A percentile compares a stretch with the other conserved stretches of the same genome.
Conservation (phyloP, 768 basidiomycete genomes). For the Hypholoma fasciculare region DNA sequence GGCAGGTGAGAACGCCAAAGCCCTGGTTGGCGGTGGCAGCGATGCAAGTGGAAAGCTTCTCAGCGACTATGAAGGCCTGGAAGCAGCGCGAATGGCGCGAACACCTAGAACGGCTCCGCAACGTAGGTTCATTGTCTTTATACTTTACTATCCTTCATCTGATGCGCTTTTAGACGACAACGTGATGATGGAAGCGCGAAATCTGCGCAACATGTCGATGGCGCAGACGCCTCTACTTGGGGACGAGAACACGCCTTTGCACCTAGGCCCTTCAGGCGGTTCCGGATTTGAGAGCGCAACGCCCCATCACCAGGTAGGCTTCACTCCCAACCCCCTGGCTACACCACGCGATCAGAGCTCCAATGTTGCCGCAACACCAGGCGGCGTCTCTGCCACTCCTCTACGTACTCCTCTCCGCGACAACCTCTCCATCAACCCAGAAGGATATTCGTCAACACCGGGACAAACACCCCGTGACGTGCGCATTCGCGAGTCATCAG, state of each 20-base stretch:
- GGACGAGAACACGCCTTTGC: conserved; percentile 96
- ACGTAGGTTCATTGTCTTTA: conserved; percentile 51
- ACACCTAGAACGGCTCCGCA: conserved; percentile 95
- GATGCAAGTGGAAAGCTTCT: conserved; percentile 85
- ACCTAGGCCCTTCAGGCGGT: conserved; percentile 67
- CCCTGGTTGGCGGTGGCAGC: conserved; percentile 77
- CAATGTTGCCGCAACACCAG: conserved; percentile 53
- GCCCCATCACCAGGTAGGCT: conserved; percentile 85
- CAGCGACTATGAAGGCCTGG: conserved; percentile 91
- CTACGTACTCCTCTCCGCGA: conserved; percentile 95
- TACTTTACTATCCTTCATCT: neutral
- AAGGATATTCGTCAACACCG: conserved; percentile 52
- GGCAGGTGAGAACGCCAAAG: conserved; percentile 86
- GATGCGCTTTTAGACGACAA: conserved; percentile 73
- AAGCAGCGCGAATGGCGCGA: conserved; percentile 86
- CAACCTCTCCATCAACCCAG: conserved; percentile 85
- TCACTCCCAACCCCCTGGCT: conserved; percentile 95
- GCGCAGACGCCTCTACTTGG: conserved; percentile 94
- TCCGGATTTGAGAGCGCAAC: conserved; percentile 96
- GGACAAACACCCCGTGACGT: conserved; percentile 80
- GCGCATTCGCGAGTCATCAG: conserved; percentile 56
- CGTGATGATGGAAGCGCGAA: conserved; percentile 92
- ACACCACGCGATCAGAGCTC: conserved; percentile 64
- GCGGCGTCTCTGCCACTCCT: conserved; percentile 66
- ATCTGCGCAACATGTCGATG: conserved; percentile 91